Base-by-base conservation (phyloP, 179 eudicot species). In the Spinacia oleracea region DNA sequence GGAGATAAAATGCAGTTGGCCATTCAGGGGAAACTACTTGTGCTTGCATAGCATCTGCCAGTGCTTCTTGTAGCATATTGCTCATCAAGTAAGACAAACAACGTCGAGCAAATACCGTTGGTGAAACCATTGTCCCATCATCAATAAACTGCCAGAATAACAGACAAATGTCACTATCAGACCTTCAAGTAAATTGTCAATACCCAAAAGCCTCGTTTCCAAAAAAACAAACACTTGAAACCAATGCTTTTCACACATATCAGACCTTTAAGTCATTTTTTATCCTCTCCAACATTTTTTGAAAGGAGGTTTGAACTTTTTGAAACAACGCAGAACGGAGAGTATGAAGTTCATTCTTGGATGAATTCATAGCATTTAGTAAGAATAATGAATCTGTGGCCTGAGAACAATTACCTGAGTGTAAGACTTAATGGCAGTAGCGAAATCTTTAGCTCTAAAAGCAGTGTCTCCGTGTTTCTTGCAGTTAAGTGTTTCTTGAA, bases 41-140 rank as follows among this genome's bases (percentile, higher is more conserved):
- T 5, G 98, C 97, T 81, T 93, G 97, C 94, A 93, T 90, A 35
- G 98, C 98, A 72, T 93, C 98, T 75, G 89, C 94, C 15, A 92
- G 85, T 69, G 97, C 97, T 82, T 92, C 94, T 83, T 93, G 92
- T 23, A 87, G 90, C 97, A 78, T 91, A 78, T 88, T 82, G 78
- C 72, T 87, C 97, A 91, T 93, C 84, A 93, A 86, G 75, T 84
- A 91, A 32, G 86, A 87, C 74, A 93, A 80, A 79, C 92, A 88
- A 35, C 97, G 87, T 46, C 97, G 84, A n/a, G 89, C 90, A 80
- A 89, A 89, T 56, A 91, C 96, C 0, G 94, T 93, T 58, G 97
- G 97, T n/a, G 97, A 91, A 18, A 87, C 87, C 90, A 93, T 85
- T 48, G 91, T 85, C 51, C 94, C 94, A 58, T 87, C 89, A 55